phyloP scores from a whole-genome alignment of 1,284 basidiomycete species.

The Puccinia horiana region DNA sequence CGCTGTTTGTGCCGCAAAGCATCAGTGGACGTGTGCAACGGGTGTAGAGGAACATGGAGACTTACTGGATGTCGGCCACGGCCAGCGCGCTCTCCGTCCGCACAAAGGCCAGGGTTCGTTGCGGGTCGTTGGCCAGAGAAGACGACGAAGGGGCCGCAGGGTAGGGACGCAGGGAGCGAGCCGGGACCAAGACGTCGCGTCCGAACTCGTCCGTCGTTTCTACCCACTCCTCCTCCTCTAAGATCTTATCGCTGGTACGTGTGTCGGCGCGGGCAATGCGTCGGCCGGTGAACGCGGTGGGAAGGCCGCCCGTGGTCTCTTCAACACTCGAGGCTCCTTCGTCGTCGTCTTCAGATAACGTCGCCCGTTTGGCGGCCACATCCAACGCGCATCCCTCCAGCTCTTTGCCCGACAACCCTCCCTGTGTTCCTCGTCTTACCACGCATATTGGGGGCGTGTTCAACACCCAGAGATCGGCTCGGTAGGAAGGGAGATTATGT shows the following conservation, averaged over 20 bases:
- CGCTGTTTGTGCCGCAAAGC: conserved; percentile 34
- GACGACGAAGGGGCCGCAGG: no score
- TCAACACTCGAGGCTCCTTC: no score
- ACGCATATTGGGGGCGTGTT: background rate
- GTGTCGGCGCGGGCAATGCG: background rate
- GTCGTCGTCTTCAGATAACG: conserved; percentile 1
- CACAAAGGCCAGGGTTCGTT: conserved; percentile 26
- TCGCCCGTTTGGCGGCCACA: conserved; percentile 32
- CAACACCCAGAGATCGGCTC: no score
- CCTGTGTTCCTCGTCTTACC: conserved; percentile 24
- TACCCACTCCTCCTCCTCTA: conserved; percentile 44
- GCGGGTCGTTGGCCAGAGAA: conserved; percentile 35
- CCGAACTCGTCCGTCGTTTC: conserved; percentile 42
- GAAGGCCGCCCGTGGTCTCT: background rate
- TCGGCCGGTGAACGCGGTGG: conserved; percentile 26
- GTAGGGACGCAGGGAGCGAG: background rate
- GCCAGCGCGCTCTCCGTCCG: conserved; percentile 37
- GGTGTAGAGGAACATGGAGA: background rate
- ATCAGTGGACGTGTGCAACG: background rate
- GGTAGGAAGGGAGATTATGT: no score
- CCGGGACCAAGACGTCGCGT: background rate
- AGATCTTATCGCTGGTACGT: background rate
- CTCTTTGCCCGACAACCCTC: conserved; percentile 35
- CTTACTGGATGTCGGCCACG: conserved; percentile 8
- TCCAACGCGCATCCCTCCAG: conserved; percentile 33